phyloP scores from a whole-genome alignment of 129 eudicot genomes.

The Centella asiatica region DNA sequence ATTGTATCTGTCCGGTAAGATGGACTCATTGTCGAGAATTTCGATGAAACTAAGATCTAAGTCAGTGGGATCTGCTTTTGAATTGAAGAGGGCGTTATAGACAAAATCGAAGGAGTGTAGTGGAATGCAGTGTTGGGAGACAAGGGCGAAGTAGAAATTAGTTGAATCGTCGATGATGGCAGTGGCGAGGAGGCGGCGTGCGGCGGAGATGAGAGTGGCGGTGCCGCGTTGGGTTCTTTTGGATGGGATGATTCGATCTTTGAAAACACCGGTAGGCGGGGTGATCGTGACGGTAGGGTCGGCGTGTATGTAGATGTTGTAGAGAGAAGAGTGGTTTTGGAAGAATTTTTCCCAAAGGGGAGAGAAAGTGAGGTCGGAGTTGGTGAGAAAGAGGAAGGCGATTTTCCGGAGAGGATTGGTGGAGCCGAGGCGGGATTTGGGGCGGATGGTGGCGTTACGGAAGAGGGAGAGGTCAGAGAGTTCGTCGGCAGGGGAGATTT shows the following conservation, averaged over 20 bases:
- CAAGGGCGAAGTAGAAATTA: constrained; percentile 54
- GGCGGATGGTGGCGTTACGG: constrained; percentile 49
- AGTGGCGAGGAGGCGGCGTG: constrained; percentile 60
- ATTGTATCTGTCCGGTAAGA: constrained; percentile 45
- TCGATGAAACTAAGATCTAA: constrained; percentile 52
- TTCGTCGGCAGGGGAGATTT: constrained; percentile 52
- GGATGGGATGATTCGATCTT: constrained; percentile 40
- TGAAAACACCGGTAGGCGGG: constrained; percentile 52
- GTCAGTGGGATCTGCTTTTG: neutral
- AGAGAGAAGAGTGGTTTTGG: constrained; percentile 17
- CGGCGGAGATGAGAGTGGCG: constrained; percentile 73
- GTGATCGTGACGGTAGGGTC: constrained; percentile 39
- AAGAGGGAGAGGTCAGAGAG: constrained; percentile 62
- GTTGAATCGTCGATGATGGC: constrained; percentile 55
- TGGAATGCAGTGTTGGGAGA: constrained; percentile 63
- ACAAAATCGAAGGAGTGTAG: constrained; percentile 49
- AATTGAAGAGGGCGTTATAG: constrained; percentile 31
- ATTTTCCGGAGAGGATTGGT: constrained; percentile 52
- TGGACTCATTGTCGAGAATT: constrained; percentile 32
- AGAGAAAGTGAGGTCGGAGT: constrained; percentile 54
- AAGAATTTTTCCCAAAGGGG: constrained; percentile 65
- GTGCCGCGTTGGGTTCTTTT: constrained; percentile 50
- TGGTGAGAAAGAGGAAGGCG: constrained; percentile 63
- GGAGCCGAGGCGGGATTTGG: constrained; percentile 35
- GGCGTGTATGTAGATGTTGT: constrained; percentile 65